These are phyloP conservation scores for Fusarium tupiense DNA, from an alignment of 2,329 filamentous ascomycete genomes.

Conservation along the genomic window DNA sequence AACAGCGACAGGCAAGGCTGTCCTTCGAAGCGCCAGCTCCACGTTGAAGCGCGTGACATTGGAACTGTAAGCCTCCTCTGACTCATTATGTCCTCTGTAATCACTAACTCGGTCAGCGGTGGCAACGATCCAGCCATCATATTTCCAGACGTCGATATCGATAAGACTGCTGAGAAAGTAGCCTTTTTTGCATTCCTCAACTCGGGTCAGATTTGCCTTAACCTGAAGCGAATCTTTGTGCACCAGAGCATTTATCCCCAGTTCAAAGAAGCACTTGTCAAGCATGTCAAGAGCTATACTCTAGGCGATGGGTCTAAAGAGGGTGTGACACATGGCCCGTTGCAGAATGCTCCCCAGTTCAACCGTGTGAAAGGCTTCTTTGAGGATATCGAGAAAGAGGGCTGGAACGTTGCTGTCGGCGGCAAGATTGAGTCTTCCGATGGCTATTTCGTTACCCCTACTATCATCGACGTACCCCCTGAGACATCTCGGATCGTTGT, in stretches of 20 bases:
- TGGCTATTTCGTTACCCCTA: constrained; percentile 67
- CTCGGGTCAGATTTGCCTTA: constrained; percentile 53
- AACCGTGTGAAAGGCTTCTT: constrained; percentile 59
- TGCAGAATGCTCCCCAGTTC: constrained; percentile 73
- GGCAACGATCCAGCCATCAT: constrained; percentile 70
- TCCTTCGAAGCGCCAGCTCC: constrained; percentile 63
- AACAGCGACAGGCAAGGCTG: constrained; percentile 67
- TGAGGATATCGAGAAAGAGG: constrained; percentile 58
- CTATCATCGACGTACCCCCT: constrained; percentile 68
- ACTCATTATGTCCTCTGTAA: accelerated
- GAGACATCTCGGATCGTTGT: constrained; percentile 64
- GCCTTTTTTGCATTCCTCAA: constrained; percentile 60
- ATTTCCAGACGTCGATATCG: constrained; percentile 64
- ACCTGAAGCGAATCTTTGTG: constrained; percentile 68
- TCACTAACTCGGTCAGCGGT: constrained; percentile 43
- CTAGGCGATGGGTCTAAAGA: constrained; percentile 56
- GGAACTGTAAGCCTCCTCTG: constrained; percentile 54
- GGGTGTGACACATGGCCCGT: constrained; percentile 60
- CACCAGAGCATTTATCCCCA: constrained; percentile 67
- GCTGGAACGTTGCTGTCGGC: constrained; percentile 54
- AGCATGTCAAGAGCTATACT: constrained; percentile 51
- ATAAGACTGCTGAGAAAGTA: constrained; percentile 49
- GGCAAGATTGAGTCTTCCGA: constrained; percentile 36
- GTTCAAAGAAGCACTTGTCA: constrained; percentile 56
- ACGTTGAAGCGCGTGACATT: constrained; percentile 71